A percentile compares a stretch with the other conserved stretches of the same genome.
phyloP scores from a whole-genome alignment of 305 asterid genomes.

The Fraxinus greggii region DNA sequence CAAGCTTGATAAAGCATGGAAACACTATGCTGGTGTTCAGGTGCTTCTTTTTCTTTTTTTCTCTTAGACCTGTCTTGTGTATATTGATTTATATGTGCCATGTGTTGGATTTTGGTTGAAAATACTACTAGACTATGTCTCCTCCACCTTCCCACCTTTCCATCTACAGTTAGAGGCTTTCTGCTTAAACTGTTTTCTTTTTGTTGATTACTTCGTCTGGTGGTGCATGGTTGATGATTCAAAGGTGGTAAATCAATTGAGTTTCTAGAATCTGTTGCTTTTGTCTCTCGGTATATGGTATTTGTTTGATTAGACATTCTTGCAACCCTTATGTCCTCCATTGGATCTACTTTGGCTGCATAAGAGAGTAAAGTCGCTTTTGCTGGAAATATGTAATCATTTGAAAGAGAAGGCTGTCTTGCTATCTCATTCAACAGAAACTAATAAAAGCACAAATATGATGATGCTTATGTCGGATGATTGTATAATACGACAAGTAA shows the following conservation, averaged over 20 bases:
- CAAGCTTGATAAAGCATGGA: slow-evolving; percentile 99
- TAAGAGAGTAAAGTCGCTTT: background rate
- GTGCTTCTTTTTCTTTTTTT: slow-evolving; percentile 38
- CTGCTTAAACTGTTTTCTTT: slow-evolving; percentile 17
- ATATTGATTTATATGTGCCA: background rate
- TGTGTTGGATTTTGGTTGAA: slow-evolving; percentile 15
- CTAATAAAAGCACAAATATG: background rate
- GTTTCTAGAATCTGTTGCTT: background rate
- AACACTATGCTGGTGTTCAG: slow-evolving; percentile 95
- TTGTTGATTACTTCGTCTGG: slow-evolving; percentile 18
- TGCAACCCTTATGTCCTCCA: background rate
- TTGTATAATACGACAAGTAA: background rate
- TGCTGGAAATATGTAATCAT: background rate
- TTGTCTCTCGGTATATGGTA: background rate
- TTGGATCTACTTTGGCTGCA: background rate
- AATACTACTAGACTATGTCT: background rate
- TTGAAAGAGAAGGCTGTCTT: background rate
- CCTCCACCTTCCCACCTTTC: background rate
- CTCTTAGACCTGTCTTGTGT: slow-evolving; percentile 6
- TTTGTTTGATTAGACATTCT: background rate
- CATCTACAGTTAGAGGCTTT: background rate
- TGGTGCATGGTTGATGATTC: background rate
- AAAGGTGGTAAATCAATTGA: background rate
- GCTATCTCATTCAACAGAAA: background rate
- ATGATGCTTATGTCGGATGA: background rate